Percentiles rank a stretch among this genome's conserved stretches.
Evolutionary conservation across 2,329 filamentous ascomycete species (phyloP).

Genomic region (Helminthosporium solani): DNA sequence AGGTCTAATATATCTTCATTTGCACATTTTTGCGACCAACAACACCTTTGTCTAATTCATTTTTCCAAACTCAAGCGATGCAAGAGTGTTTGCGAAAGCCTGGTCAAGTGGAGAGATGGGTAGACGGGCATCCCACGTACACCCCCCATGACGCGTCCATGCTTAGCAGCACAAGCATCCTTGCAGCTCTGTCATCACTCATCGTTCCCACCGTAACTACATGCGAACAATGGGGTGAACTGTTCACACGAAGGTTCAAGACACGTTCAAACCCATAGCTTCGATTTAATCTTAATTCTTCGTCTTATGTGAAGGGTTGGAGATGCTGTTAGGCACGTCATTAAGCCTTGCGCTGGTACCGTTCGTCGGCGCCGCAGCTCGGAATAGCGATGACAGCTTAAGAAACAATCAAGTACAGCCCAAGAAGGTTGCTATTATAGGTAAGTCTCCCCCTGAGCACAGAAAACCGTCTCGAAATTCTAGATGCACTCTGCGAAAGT

Average conservation of each 20-base stretch:
- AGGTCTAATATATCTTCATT: no score
- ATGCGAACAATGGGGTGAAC: background rate
- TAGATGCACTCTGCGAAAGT: background rate
- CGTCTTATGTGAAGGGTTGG: background rate
- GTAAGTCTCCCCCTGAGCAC: conserved; percentile 23
- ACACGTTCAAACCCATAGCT: no score
- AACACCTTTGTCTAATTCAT: no score
- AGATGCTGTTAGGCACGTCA: conserved; percentile 7
- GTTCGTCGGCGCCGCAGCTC: conserved; percentile 20
- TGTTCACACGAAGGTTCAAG: background rate
- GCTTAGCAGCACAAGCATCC: background rate
- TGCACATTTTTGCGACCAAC: no score
- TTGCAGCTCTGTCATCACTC: background rate
- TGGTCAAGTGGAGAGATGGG: no score
- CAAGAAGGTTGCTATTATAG: conserved; percentile 44
- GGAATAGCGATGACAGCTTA: conserved; percentile 8
- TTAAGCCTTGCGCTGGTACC: conserved; percentile 14
- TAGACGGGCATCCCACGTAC: no score
- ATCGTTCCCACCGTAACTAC: background rate
- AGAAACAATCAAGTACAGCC: conserved; percentile 6
- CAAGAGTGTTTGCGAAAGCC: no score
- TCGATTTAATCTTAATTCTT: no score
- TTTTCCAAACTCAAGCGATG: no score
- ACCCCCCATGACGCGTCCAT: no score
- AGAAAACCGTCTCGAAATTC: no score